A percentile compares a stretch with the other conserved stretches of the same genome.
phyloP scores from a whole-genome alignment of 768 basidiomycete species.

The Lentinula sp. region DNA sequence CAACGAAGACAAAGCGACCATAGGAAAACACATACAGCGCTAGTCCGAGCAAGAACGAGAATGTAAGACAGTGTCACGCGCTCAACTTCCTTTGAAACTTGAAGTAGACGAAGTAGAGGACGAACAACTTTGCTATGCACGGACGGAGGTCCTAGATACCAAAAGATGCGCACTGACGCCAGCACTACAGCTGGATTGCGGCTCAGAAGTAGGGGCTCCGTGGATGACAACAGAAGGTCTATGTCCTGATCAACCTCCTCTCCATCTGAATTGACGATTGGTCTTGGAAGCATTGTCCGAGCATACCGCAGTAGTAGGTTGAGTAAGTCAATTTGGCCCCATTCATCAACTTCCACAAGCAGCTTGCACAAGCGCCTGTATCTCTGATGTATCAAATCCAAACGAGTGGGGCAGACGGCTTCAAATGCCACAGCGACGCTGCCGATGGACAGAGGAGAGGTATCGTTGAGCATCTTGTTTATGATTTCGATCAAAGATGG shows the following conservation, averaged over 20 bases:
- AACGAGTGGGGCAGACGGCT: constrained; percentile 76
- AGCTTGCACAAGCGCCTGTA: constrained; percentile 79
- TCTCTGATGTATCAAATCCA: constrained; percentile 85
- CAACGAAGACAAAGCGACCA: background rate
- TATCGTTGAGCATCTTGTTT: constrained; percentile 58
- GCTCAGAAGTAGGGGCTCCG: constrained; percentile 78
- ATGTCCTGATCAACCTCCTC: constrained; percentile 77
- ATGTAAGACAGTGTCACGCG: constrained; percentile 72
- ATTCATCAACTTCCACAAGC: constrained; percentile 92
- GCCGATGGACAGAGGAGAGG: constrained; percentile 84
- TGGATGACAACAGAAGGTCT: constrained; percentile 61
- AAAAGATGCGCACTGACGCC: constrained; percentile 66
- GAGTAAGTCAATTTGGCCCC: constrained; percentile 85
- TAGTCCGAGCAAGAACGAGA: constrained; percentile 51
- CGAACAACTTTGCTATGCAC: constrained; percentile 51
- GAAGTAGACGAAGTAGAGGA: constrained; percentile 72
- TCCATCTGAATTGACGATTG: constrained; percentile 28
- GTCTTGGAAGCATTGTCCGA: constrained; percentile 73
- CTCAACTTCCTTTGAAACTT: constrained; percentile 64
- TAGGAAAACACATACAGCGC: constrained; percentile 47
- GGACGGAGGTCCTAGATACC: constrained; percentile 62
- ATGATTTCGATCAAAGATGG: constrained; percentile 66
- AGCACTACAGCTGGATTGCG: constrained; percentile 86
- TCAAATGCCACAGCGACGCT: constrained; percentile 83
- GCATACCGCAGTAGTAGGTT: constrained; percentile 79